These are phyloP conservation scores for Hebeloma cylindrosporum DNA, from an alignment of 768 basidiomycete species.

Conservation along the genomic window DNA sequence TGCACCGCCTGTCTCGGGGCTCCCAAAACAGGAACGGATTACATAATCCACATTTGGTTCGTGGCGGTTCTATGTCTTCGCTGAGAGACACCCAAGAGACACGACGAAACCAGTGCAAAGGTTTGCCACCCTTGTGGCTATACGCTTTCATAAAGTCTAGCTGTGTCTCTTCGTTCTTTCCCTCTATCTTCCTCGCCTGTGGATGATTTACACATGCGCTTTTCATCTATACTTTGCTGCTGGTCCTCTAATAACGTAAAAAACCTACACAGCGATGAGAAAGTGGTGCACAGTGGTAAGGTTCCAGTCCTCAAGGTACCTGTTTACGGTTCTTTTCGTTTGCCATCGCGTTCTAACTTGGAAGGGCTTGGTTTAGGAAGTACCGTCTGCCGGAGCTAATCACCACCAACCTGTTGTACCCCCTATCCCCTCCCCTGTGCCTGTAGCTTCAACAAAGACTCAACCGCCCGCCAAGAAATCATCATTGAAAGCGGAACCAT, in stretches of 20 bases:
- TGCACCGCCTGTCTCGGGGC: not conserved
- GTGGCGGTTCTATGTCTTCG: conserved; percentile 7
- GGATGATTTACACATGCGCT: conserved; percentile 53
- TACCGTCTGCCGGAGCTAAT: conserved; percentile 3
- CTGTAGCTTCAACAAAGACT: conserved; percentile 4
- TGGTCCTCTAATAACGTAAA: conserved; percentile 53
- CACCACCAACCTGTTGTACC: conserved; percentile 7
- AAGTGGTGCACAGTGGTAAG: conserved; percentile 33
- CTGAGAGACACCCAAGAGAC: too few relatives aligned
- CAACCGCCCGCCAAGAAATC: conserved; percentile 19
- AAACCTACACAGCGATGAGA: conserved; percentile 51
- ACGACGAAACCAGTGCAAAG: conserved; percentile 7
- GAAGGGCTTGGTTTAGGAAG: conserved; percentile 8
- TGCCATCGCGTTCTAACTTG: not conserved
- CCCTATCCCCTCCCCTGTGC: not conserved
- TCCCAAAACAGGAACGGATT: conserved; percentile 12
- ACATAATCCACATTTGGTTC: conserved; percentile 13
- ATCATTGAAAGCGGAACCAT: conserved; percentile 41
- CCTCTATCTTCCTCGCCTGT: conserved; percentile 24
- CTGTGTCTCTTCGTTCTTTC: conserved; percentile 6
- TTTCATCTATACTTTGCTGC: conserved; percentile 64
- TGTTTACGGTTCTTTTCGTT: conserved; percentile 7
- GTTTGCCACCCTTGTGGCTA: conserved; percentile 3
- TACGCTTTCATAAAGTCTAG: conserved; percentile 3
- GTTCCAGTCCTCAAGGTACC: conserved; percentile 27